Base-by-base conservation (phyloP, 129 eudicot genomes). In the Saposhnikovia divaricata region DNA sequence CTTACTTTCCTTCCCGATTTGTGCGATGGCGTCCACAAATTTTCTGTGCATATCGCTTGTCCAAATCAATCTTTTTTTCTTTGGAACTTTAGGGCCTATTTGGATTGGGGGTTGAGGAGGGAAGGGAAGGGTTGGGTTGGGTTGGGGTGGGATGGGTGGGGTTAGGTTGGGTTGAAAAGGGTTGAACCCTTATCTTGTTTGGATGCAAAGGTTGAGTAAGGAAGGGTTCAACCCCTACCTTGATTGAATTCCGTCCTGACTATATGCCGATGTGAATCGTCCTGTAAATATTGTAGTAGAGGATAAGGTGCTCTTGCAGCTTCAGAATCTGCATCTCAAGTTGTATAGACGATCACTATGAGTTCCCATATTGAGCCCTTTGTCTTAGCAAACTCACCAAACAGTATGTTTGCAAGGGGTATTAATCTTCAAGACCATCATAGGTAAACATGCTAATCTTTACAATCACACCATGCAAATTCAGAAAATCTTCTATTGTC, bases 401-500 rank as follows among this genome's bases (percentile, higher is more conserved):
- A 21, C 25, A 42, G 15, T 23, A 71, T 12, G 8, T 31, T 80
- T 72, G 46, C 18, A 23, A 43, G 48, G 31, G 38, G 46, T 57
- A 27, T 31, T 31, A 51, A 3, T 47, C 81, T 80, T 55, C 71
- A 48, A 25, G 47, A 77, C 45, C 79, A 55, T 75, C 40, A 13
- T 34, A 39, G n/a, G n/a, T 16, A 51, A 51, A 61, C 34, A 37
- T 73, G 75, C 85, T 84, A 85, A n/a, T 86, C 40, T 87, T 85
- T 81, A 76, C 89, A 18, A 92, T 80, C 70, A 89, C 68, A 81
- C 82, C 88, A 84, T 92, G 93, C 83, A 96, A 77, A 77, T 80
- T 92, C 76, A 96, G 97, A 83, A 96, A 96, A 85, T 96, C 95
- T 51, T 92, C 88, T 84, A 92, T 39, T 37, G 96, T 87, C 77